Evolutionary conservation across 805 yeast genomes (phyloP), one percentile per base, ranked within the genome.

Genomic region (Kazachstania kunashirensis): DNA sequence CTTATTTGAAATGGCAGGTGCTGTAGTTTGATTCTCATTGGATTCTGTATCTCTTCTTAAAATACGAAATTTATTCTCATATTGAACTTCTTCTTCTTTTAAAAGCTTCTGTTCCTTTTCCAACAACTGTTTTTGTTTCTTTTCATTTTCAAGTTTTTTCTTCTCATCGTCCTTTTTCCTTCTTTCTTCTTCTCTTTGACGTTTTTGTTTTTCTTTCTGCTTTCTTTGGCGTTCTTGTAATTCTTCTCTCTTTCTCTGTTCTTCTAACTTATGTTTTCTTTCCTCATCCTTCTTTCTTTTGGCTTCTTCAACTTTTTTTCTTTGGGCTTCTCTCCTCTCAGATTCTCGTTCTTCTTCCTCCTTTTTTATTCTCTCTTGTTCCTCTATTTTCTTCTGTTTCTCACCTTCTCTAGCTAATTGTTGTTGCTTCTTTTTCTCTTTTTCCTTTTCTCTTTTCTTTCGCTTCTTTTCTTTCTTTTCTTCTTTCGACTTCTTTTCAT

Each of bases 381-480:
- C 77, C 35, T 69, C 76, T 46, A 75, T 80, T 42, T 71, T 74
- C 47, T 62, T 67, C 38, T 63, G 65, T 33, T 67, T 63, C 47
- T 75, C 83, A 44, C 75, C 82, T 49, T 77, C 84, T 42, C 72
- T 75, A 0, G 79, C 79, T 18, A 66, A 58, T 47, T 78, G 83
- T 36, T 70, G 75, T 25, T 69, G 62, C 26, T 76, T 66, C 50
- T 78, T 79, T 66, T 77, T 79, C 50, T 80, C 86, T 48, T 74
- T 77, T 29, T 76, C 75, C 57, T 77, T 79, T 48, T 81, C 86
- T 52, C 70, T 74, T 56, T 75, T 78, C 46, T 68, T 66, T 52
- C 67, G 68, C 47, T 79, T 79, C 54, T 76, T 77, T 52, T 77
- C 73, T 48, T 78, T 83, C 42, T 71, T 74, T 34, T 74, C 82